Conservation (phyloP, 192 early-diverging fungal genomes). For the Linnemannia schmuckeri region DNA sequence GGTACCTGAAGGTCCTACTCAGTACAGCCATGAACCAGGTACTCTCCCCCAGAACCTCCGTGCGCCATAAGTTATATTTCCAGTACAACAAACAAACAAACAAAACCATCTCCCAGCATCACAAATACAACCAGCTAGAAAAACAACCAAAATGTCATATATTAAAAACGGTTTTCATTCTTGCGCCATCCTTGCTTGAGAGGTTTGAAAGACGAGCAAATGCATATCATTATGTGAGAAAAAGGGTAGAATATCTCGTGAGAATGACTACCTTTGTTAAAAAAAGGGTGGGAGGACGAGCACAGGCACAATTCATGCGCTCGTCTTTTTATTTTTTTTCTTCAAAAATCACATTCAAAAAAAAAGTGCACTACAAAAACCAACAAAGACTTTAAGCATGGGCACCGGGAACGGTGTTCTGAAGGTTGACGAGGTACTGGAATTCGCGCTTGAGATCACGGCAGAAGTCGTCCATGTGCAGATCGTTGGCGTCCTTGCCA, state of each 20-base stretch:
- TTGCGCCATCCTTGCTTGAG: neutral
- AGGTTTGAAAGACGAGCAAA: neutral
- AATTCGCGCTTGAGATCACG: constrained; percentile 59
- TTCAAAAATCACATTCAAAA: neutral
- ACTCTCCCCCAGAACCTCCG: constrained; percentile 36
- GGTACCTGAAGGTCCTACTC: constrained; percentile 26
- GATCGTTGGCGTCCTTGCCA: constrained; percentile 68
- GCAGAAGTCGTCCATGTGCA: constrained; percentile 63
- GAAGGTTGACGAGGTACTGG: constrained; percentile 54
- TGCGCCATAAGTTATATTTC: neutral
- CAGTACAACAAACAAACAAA: neutral
- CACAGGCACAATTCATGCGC: neutral
- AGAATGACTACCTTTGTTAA: neutral
- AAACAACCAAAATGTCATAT: neutral
- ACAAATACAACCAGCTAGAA: neutral
- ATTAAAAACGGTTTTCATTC: too few species aligned
- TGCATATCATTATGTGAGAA: neutral
- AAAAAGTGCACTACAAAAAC: neutral
- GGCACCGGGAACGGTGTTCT: constrained; percentile 43
- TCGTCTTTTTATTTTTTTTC: too few species aligned
- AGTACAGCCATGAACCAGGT: constrained; percentile 29
- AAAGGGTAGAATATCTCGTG: neutral
- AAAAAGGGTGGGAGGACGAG: neutral
- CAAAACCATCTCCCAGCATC: neutral
- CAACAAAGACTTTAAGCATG: constrained; percentile 17